Conservation (phyloP, 495 filamentous ascomycete species). For the Neurospora tetraspora region DNA sequence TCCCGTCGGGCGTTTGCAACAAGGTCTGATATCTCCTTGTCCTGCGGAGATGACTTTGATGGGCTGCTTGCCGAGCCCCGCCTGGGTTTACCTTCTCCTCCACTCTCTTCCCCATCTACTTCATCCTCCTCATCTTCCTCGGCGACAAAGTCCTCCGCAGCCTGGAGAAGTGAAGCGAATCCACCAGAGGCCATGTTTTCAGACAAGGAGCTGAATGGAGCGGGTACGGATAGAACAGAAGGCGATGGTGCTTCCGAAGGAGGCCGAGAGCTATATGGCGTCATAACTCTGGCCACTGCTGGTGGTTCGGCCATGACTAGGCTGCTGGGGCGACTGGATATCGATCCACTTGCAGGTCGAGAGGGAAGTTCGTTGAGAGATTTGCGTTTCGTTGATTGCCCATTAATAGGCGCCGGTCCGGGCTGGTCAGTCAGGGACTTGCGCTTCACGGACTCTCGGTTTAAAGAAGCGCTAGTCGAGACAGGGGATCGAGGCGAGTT, state of each 20-base stretch:
- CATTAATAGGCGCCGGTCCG: neutral
- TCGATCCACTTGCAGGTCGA: slow-evolving; percentile 6
- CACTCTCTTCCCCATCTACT: slow-evolving; percentile 2
- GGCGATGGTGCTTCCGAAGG: slow-evolving; percentile 18
- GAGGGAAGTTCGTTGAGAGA: neutral
- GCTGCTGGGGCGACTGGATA: slow-evolving; percentile 15
- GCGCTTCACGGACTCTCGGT: slow-evolving; percentile 1
- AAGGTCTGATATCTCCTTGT: slow-evolving; percentile 51
- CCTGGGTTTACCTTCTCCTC: slow-evolving; percentile 18
- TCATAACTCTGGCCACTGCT: slow-evolving; percentile 12
- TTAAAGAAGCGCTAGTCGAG: neutral
- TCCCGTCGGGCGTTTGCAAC: slow-evolving; percentile 81
- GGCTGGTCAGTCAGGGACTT: neutral
- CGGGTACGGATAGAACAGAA: neutral
- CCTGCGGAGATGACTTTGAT: slow-evolving; percentile 34
- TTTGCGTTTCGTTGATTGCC: slow-evolving; percentile 3
- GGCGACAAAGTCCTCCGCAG: slow-evolving; percentile 36
- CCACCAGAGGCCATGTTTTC: slow-evolving; percentile 12
- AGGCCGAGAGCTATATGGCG: slow-evolving; percentile 12
- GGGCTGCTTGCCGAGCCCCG: slow-evolving; percentile 40
- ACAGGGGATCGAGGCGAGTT: slow-evolving; percentile 15
- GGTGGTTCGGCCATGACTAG: slow-evolving; percentile 17
- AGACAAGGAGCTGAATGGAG: slow-evolving; percentile 6
- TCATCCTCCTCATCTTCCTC: slow-evolving; percentile 11
- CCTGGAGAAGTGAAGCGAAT: slow-evolving; percentile 37